phyloP scores from a whole-genome alignment of 2,329 filamentous ascomycete genomes.

The Venturia effusa region DNA sequence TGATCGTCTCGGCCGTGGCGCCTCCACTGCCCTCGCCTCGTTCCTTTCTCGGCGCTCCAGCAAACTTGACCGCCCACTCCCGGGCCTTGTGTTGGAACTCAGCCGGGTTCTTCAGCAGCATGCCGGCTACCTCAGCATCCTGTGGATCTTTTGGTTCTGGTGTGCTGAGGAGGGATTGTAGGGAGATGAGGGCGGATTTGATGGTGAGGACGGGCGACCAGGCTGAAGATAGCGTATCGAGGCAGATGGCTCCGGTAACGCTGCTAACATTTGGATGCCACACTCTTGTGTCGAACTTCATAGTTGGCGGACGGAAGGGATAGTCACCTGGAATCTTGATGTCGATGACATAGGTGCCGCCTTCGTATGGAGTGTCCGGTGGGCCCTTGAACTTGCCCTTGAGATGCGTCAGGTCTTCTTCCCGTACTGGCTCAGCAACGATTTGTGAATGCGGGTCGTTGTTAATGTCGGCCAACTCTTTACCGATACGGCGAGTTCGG shows the following conservation, averaged over 20 bases:
- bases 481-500: slow-evolving; percentile 52
- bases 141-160: slow-evolving; percentile 96
- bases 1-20: slow-evolving; percentile 41
- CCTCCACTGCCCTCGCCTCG: slow-evolving; percentile 43
- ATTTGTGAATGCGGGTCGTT: slow-evolving; percentile 70
- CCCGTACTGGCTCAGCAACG: slow-evolving; percentile 51
- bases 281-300: slow-evolving; percentile 86
- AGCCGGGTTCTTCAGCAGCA: slow-evolving; percentile 70
- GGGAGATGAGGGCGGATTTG: slow-evolving; percentile 84
- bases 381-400: slow-evolving; percentile 76
- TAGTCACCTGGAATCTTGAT: slow-evolving; percentile 83
- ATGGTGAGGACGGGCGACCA: slow-evolving; percentile 97
- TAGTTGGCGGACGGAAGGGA: slow-evolving; percentile 82
- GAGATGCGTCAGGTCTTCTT: slow-evolving; percentile 68
- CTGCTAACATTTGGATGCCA: slow-evolving; percentile 98
- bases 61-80: slow-evolving; percentile 81
- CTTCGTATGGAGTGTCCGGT: slow-evolving; percentile 87
- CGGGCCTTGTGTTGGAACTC: slow-evolving; percentile 73
- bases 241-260: slow-evolving; percentile 89
- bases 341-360: slow-evolving; percentile 70
- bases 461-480: slow-evolving; percentile 67
- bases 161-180: slow-evolving; percentile 84
- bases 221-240: slow-evolving; percentile 78
- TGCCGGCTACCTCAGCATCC: slow-evolving; percentile 86
- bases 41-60: slow-evolving; percentile 56